Percentiles rank a stretch among this genome's conserved stretches.
Evolutionary conservation across 352 stramenopile genomes (phyloP).

Genomic region (Thalassiosira pacifica): DNA sequence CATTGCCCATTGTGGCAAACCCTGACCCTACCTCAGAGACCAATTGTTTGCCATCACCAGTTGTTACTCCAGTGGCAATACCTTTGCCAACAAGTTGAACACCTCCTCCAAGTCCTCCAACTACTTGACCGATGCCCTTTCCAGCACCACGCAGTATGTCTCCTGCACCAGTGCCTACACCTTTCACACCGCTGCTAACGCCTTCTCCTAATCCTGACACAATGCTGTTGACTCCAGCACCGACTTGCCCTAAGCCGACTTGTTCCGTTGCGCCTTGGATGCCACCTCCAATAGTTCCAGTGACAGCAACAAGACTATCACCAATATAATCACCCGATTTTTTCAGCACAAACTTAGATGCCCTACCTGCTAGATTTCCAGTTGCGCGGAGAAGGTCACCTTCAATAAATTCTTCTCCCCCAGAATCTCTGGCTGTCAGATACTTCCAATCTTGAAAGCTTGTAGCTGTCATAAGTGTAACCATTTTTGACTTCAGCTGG

Average conservation of each 20-base stretch:
- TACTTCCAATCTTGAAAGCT: constrained; percentile 87
- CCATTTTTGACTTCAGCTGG: constrained; percentile 85
- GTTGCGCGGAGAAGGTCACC: constrained; percentile 84
- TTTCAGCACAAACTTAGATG: constrained; percentile 82
- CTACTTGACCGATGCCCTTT: constrained; percentile 84
- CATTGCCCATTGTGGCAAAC: constrained; percentile 74
- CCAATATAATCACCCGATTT: constrained; percentile 81
- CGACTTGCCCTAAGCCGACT: constrained; percentile 81
- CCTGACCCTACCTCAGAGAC: constrained; percentile 77
- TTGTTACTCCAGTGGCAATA: constrained; percentile 80
- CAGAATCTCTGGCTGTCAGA: constrained; percentile 78
- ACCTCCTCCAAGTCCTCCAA: constrained; percentile 82
- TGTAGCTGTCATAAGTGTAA: constrained; percentile 82
- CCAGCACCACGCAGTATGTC: constrained; percentile 83
- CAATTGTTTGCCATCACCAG: constrained; percentile 76
- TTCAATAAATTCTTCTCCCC: constrained; percentile 86
- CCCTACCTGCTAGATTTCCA: constrained; percentile 85
- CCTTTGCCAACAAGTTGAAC: constrained; percentile 80
- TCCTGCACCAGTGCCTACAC: constrained; percentile 82
- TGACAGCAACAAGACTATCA: constrained; percentile 72
- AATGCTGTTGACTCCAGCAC: constrained; percentile 85
- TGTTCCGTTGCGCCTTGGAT: constrained; percentile 83
- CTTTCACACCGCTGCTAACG: constrained; percentile 81
- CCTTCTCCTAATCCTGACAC: constrained; percentile 84
- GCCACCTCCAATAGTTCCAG: constrained; percentile 73